These are phyloP conservation scores for Saccharomycopsis malanga DNA, from an alignment of 805 yeast genomes.

Conservation along the genomic window DNA sequence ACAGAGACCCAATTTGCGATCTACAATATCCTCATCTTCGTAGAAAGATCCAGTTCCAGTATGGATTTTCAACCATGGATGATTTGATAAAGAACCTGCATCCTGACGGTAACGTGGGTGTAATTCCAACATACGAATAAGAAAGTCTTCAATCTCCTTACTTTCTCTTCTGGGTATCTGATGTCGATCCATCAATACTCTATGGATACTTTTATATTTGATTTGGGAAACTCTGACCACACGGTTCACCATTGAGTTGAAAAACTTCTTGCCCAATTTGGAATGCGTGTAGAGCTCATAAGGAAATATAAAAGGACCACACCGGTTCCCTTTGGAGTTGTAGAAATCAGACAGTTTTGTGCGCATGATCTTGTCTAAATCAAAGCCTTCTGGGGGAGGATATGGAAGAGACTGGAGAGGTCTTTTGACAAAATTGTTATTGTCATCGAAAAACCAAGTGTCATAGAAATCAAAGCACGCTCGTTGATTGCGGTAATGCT, in stretches of 20 bases:
- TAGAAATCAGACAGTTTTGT: conserved; percentile 9
- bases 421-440: conserved; percentile 5
- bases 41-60: background rate
- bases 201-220: background rate
- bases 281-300: conserved; percentile 14
- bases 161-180: conserved; percentile 7
- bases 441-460: conserved; percentile 16
- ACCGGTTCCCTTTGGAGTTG: conserved; percentile 16
- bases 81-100: conserved; percentile 46
- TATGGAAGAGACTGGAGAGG: conserved; percentile 7
- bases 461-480: conserved; percentile 21
- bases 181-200: conserved; percentile 9
- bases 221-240: background rate
- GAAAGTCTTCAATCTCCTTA: conserved; percentile 35
- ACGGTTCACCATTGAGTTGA: conserved; percentile 8
- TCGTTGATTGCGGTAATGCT: conserved; percentile 2
- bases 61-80: conserved; percentile 31
- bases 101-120: conserved; percentile 46
- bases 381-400: conserved; percentile 17
- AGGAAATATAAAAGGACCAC: conserved; percentile 22
- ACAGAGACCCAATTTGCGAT: conserved; percentile 24
- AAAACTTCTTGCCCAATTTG: conserved; percentile 8
- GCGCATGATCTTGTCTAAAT: conserved; percentile 10
- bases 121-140: conserved; percentile 43
- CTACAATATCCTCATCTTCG: conserved; percentile 19